Percentiles rank a stretch among this genome's conserved stretches.
These are phyloP conservation scores for Nitzschia sp. DNA, from an alignment of 108 stramenopile species.

Conservation along the genomic window DNA sequence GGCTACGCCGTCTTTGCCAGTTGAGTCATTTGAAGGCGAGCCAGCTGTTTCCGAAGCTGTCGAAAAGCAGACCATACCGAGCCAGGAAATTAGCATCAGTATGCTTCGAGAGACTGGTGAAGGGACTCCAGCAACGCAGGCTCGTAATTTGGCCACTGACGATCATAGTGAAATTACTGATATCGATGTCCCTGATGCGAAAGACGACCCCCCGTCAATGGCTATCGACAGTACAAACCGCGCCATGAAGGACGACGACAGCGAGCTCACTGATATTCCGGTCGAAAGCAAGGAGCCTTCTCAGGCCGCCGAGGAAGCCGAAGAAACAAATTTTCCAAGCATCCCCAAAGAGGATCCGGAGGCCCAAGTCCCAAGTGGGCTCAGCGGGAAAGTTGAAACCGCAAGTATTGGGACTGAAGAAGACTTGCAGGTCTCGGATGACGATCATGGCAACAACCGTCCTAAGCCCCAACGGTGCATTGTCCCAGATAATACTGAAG, in stretches of 20 bases:
- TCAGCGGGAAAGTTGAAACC: not conserved
- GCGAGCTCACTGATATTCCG: not conserved
- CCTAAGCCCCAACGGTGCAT: too few relatives aligned
- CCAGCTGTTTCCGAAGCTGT: too few relatives aligned
- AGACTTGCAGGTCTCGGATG: not conserved
- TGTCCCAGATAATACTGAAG: not conserved
- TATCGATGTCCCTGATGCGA: not conserved
- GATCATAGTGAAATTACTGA: constrained; percentile 14
- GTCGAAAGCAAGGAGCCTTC: not conserved
- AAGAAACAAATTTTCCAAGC: too few relatives aligned
- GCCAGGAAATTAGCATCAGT: constrained; percentile 13
- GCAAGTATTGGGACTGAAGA: not conserved
- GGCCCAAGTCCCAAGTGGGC: not conserved
- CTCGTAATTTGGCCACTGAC: not conserved
- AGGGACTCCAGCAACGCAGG: not conserved
- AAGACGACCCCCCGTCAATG: not conserved
- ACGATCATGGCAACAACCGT: not conserved
- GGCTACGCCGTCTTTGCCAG: too few relatives aligned
- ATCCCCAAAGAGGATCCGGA: not conserved
- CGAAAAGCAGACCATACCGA: too few relatives aligned
- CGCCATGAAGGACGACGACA: not conserved
- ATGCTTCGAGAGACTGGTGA: constrained; percentile 17
- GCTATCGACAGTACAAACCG: not conserved
- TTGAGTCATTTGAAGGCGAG: too few relatives aligned
- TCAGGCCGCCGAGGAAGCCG: not conserved